Evolutionary conservation across 441 rosid genomes (phyloP).

Genomic region (Macaranga tanarius): DNA sequence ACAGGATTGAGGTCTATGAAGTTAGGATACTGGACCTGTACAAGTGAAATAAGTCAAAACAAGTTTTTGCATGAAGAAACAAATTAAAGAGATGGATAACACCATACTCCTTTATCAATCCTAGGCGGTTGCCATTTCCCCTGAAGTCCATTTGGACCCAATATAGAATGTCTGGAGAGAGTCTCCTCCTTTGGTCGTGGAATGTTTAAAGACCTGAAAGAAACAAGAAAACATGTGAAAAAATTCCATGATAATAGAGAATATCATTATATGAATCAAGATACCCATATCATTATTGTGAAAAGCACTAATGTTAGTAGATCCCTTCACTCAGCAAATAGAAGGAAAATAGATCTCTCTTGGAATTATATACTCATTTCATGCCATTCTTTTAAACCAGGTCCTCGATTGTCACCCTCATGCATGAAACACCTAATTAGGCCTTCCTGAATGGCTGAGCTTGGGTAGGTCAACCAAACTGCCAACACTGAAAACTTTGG

Average conservation of each 20-base stretch:
- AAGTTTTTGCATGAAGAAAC: conserved; percentile 17
- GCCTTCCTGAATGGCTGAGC: neutral
- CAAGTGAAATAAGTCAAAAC: conserved; percentile 30
- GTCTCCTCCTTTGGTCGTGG: conserved; percentile 75
- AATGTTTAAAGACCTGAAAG: conserved; percentile 61
- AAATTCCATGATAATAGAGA: neutral
- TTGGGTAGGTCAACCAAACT: neutral
- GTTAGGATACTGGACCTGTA: conserved; percentile 82
- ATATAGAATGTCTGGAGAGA: conserved; percentile 85
- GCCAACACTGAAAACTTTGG: neutral
- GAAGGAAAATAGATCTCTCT: neutral
- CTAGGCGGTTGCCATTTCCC: conserved; percentile 84
- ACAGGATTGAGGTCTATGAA: conserved; percentile 73
- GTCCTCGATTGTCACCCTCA: neutral
- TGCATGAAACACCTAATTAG: neutral
- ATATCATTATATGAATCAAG: conserved; percentile 2
- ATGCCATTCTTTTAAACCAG: neutral
- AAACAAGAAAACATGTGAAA: conserved; percentile 25
- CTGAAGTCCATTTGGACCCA: conserved; percentile 84
- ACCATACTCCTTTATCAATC: conserved; percentile 54
- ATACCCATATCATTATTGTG: conserved; percentile 7
- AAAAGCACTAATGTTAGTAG: neutral
- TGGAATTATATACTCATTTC: conserved; percentile 6
- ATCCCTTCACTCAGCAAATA: neutral
- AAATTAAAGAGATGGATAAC: conserved; percentile 21